Conservation (phyloP, 345 rosid genomes). For the Rhizophora apiculata region DNA sequence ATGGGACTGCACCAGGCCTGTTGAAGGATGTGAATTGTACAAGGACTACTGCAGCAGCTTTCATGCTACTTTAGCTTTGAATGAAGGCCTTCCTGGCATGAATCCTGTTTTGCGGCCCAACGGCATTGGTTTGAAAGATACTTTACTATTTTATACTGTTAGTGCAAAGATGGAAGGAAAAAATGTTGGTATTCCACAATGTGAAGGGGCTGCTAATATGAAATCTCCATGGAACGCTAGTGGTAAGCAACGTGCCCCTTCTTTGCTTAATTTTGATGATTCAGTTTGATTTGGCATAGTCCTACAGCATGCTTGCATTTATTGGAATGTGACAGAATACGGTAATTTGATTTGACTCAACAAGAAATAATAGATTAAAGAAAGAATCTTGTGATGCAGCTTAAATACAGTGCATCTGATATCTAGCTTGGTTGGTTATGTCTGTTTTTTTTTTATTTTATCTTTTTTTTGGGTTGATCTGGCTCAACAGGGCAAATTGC, state of each 20-base stretch:
- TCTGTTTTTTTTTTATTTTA: too few species aligned
- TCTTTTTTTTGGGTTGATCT: background rate
- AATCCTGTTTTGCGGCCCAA: conserved; percentile 67
- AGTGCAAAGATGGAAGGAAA: conserved; percentile 62
- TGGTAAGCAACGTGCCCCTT: conserved; percentile 36
- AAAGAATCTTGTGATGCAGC: background rate
- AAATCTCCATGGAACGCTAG: conserved; percentile 87
- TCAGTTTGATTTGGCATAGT: background rate
- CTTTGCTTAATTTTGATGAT: background rate
- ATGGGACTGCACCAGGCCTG: conserved; percentile 92
- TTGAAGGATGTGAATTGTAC: conserved; percentile 55
- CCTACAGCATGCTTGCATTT: background rate
- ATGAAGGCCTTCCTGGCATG: conserved; percentile 62
- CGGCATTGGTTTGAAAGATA: conserved; percentile 75
- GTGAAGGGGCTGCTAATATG: conserved; percentile 79
- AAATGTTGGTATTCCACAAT: conserved; percentile 83
- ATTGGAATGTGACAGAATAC: background rate
- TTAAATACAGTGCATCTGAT: conserved; percentile 6
- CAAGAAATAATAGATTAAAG: too few species aligned
- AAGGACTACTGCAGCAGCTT: conserved; percentile 66
- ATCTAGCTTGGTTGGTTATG: background rate
- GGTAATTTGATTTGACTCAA: too few species aligned
- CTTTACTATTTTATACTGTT: conserved; percentile 56
- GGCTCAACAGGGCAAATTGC: background rate
- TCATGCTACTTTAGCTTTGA: conserved; percentile 61